Conservation (phyloP, 805 yeast genomes). For the Candida wancherniae region DNA sequence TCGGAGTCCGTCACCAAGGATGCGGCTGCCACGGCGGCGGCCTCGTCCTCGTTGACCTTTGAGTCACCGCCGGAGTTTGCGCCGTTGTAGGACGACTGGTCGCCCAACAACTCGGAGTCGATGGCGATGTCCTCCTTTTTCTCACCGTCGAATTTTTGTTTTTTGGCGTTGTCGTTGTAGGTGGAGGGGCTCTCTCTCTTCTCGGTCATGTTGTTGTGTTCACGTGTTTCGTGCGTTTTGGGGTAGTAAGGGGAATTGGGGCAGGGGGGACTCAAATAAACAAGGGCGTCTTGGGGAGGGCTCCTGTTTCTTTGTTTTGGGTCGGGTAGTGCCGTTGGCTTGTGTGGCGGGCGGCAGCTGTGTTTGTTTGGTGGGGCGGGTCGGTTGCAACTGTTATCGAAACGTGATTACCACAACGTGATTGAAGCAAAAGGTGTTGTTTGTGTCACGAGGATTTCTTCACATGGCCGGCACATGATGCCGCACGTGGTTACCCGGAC, state of each 20-base stretch:
- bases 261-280: not conserved
- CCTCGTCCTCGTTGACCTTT: constrained; percentile 17
- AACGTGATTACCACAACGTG: constrained; percentile 18
- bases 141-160: constrained; percentile 11
- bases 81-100: constrained; percentile 29
- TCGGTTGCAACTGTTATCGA: constrained; percentile 13
- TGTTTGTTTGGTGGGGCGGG: constrained; percentile 1
- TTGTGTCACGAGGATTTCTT: constrained; percentile 22
- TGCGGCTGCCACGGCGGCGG: constrained; percentile 26
- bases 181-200: constrained; percentile 15
- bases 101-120: constrained; percentile 41
- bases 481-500: constrained; percentile 20
- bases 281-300: not conserved
- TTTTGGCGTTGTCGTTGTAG: constrained; percentile 15
- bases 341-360: not conserved
- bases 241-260: not conserved
- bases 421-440: constrained; percentile 8
- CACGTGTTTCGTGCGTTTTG: not conserved
- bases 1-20: constrained; percentile 25
- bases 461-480: constrained; percentile 32
- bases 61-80: constrained; percentile 8
- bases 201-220: constrained; percentile 14
- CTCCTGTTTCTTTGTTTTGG: not conserved
- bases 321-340: not conserved
- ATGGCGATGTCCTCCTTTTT: constrained; percentile 28